A percentile compares a stretch with the other conserved stretches of the same genome.
Evolutionary conservation across 805 yeast genomes (phyloP).

Genomic region (Candida jianshihensis): DNA sequence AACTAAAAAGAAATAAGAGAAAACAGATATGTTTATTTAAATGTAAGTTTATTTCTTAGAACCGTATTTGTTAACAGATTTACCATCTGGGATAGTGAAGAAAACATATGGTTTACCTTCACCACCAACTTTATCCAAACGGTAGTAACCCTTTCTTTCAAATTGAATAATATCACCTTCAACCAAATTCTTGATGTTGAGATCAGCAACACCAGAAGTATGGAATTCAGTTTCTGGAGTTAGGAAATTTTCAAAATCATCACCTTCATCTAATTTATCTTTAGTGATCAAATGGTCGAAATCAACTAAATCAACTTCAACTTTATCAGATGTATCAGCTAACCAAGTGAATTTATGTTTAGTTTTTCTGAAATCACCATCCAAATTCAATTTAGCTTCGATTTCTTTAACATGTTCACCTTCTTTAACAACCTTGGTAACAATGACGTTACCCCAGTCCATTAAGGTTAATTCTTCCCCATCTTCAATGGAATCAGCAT

Average conservation of each 20-base stretch:
- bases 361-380: conserved; percentile 96
- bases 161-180: conserved; percentile 88
- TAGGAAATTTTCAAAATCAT: conserved; percentile 84
- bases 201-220: conserved; percentile 70
- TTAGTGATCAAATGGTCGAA: conserved; percentile 93
- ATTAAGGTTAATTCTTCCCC: conserved; percentile 94
- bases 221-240: conserved; percentile 85
- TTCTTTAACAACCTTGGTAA: conserved; percentile 61
- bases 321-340: conserved; percentile 70
- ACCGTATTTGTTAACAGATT: conserved; percentile 69
- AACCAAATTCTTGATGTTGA: conserved; percentile 68
- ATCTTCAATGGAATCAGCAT: conserved; percentile 64
- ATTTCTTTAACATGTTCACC: conserved; percentile 53
- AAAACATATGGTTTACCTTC: conserved; percentile 65
- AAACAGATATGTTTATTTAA: not conserved
- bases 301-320: conserved; percentile 73
- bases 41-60: conserved; percentile 40
- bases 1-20: not conserved
- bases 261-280: conserved; percentile 92
- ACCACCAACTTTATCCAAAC: conserved; percentile 56
- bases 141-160: conserved; percentile 94
- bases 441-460: conserved; percentile 97
- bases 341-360: conserved; percentile 94
- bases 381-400: conserved; percentile 77
- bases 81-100: conserved; percentile 96